Evolutionary conservation across 148 eudicot genomes (phyloP).

Genomic region (Drosera capensis): DNA sequence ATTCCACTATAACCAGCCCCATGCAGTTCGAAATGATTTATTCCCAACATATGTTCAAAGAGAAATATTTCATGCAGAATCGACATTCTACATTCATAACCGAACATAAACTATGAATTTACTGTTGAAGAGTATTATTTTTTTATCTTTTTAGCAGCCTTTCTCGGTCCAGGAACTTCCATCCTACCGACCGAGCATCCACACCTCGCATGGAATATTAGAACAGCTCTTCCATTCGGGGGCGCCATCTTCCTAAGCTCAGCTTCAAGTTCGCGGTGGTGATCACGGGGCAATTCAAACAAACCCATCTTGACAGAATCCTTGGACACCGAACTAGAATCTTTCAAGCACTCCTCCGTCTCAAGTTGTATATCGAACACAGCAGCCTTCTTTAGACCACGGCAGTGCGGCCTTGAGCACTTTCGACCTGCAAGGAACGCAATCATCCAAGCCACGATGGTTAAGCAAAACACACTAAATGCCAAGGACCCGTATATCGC

Average conservation of each 20-base stretch:
- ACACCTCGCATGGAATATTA: slow-evolving; percentile 58
- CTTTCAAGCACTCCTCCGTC: slow-evolving; percentile 52
- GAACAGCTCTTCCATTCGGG: slow-evolving; percentile 68
- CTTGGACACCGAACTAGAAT: slow-evolving; percentile 8
- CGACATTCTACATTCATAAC: background rate
- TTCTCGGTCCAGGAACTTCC: slow-evolving; percentile 74
- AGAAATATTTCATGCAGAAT: background rate
- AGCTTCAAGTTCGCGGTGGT: slow-evolving; percentile 52
- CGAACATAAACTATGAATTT: background rate
- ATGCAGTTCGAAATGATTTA: slow-evolving; percentile 20
- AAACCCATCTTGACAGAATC: slow-evolving; percentile 38
- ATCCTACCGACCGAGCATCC: slow-evolving; percentile 78
- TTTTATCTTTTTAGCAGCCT: slow-evolving; percentile 52
- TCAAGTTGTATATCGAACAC: slow-evolving; percentile 73
- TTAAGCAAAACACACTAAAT: slow-evolving; percentile 38
- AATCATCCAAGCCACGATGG: slow-evolving; percentile 40
- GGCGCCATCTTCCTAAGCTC: slow-evolving; percentile 92
- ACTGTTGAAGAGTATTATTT: slow-evolving; percentile 20
- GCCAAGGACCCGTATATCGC: slow-evolving; percentile 55
- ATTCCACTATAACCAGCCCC: slow-evolving; percentile 12
- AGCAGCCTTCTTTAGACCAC: slow-evolving; percentile 56
- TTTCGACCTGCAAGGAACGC: slow-evolving; percentile 28
- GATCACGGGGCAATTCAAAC: slow-evolving; percentile 60
- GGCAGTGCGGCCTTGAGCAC: slow-evolving; percentile 55
- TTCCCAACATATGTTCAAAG: slow-evolving; percentile 10